Evolutionary conservation across 2,329 filamentous ascomycete species (phyloP).

Genomic region (Fusarium sp.): DNA sequence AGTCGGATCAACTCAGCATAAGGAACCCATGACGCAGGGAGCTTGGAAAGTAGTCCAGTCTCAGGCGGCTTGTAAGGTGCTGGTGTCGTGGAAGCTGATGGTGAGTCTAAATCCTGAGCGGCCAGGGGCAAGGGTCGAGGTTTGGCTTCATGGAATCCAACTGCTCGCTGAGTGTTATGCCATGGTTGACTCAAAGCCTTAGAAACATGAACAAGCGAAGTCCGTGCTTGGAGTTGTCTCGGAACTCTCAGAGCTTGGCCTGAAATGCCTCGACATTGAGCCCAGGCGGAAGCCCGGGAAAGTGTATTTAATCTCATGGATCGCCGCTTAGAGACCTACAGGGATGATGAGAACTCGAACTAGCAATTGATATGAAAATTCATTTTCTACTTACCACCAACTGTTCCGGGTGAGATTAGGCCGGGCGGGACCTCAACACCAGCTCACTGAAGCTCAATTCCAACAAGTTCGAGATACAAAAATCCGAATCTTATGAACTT

Average conservation of each 20-base stretch:
- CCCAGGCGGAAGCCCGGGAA: conserved; percentile 45
- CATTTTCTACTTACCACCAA: conserved; percentile 32
- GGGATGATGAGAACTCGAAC: conserved; percentile 22
- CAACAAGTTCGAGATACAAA: conserved; percentile 24
- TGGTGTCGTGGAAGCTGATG: conserved; percentile 18
- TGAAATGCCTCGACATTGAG: conserved; percentile 40
- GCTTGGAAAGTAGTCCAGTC: conserved; percentile 77
- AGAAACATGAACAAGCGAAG: conserved; percentile 21
- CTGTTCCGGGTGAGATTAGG: neutral
- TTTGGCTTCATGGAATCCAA: conserved; percentile 48
- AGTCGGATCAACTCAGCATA: conserved; percentile 87
- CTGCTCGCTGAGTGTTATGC: conserved; percentile 32
- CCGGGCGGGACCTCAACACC: conserved; percentile 14
- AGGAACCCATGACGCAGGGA: conserved; percentile 80
- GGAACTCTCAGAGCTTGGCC: conserved; percentile 23
- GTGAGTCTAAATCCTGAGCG: conserved; percentile 28
- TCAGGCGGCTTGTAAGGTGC: conserved; percentile 77
- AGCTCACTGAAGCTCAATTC: conserved; percentile 14
- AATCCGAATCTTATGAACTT: conserved; percentile 21
- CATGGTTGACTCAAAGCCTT: conserved; percentile 22
- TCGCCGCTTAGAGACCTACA: conserved; percentile 24
- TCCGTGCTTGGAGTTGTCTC: conserved; percentile 18
- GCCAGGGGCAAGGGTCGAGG: conserved; percentile 35
- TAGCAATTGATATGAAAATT: conserved; percentile 11
- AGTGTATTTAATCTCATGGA: conserved; percentile 46